These are phyloP conservation scores for Spathaspora arborariae DNA, from an alignment of 805 yeast species.

Conservation along the genomic window DNA sequence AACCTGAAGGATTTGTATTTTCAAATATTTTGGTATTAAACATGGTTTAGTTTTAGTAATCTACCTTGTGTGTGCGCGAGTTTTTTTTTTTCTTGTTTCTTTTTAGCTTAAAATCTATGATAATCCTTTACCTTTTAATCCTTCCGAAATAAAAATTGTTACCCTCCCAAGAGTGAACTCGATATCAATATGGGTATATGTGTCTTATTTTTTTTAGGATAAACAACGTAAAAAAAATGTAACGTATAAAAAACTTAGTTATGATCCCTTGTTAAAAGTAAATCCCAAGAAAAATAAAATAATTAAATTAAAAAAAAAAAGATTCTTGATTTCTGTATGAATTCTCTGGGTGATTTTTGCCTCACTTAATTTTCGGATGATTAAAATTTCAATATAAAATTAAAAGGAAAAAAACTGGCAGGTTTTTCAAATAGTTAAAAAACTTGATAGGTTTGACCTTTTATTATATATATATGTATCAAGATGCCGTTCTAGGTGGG, in stretches of 20 bases:
- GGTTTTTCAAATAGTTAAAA: too few species aligned
- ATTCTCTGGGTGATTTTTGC: not conserved
- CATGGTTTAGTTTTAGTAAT: constrained; percentile 23
- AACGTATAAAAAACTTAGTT: not conserved
- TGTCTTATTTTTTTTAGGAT: not conserved
- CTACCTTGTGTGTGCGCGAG: not conserved
- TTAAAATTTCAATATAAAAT: too few species aligned
- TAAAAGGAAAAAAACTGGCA: too few species aligned
- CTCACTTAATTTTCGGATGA: too few species aligned
- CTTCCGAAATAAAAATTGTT: not conserved
- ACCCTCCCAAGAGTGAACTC: too few species aligned
- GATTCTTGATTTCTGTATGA: not conserved
- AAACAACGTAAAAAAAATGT: not conserved
- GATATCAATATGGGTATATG: not conserved
- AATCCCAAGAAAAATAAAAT: not conserved
- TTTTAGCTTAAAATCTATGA: not conserved
- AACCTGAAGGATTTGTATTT: constrained; percentile 14
- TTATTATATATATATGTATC: too few species aligned
- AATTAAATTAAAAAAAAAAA: too few species aligned
- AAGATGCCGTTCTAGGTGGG: too few species aligned
- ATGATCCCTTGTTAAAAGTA: not conserved
- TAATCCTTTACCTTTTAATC: not conserved
- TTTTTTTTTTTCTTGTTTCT: not conserved
- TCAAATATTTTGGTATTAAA: constrained; percentile 43
- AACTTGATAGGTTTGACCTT: too few species aligned